Evolutionary conservation across 768 basidiomycete species (phyloP).

Genomic region (Agaricus blazei): DNA sequence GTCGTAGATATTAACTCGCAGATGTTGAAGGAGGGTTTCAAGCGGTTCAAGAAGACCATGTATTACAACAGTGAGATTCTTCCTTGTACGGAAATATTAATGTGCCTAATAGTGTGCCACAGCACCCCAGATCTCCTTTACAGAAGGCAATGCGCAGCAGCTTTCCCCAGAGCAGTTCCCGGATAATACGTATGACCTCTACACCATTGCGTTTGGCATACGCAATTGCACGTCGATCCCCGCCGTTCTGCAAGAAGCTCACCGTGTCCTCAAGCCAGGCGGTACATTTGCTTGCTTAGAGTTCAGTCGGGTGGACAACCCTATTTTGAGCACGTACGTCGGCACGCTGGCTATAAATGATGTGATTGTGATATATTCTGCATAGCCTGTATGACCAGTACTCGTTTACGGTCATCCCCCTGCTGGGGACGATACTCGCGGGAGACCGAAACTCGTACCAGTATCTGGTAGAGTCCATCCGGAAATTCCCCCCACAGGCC

Average conservation of each 20-base stretch:
- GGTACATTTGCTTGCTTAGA: conserved; percentile 95
- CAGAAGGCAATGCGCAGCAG: conserved; percentile 88
- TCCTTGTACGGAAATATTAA: not conserved
- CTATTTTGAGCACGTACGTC: conserved; percentile 78
- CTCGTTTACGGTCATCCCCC: conserved; percentile 92
- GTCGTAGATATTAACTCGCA: conserved; percentile 93
- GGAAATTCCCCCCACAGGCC: conserved; percentile 83
- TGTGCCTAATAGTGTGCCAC: conserved; percentile 8
- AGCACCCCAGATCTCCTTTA: conserved; percentile 93
- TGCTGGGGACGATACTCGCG: conserved; percentile 94
- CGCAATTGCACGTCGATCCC: conserved; percentile 94
- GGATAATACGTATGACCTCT: conserved; percentile 86
- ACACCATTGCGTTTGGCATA: conserved; percentile 98
- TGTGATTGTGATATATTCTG: conserved; percentile 11
- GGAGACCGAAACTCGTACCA: conserved; percentile 94
- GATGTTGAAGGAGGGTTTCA: conserved; percentile 91
- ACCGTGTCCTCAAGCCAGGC: conserved; percentile 94
- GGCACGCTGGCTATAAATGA: not conserved
- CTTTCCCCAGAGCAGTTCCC: conserved; percentile 63
- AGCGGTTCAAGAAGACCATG: conserved; percentile 93
- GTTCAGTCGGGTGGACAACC: conserved; percentile 90
- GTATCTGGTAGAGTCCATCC: conserved; percentile 96
- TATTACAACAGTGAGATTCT: conserved; percentile 84
- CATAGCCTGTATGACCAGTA: conserved; percentile 87
- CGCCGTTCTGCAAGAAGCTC: conserved; percentile 80